These are phyloP conservation scores for Picea engelmannii DNA, from an alignment of 83 land plant species.

Conservation along the genomic window DNA sequence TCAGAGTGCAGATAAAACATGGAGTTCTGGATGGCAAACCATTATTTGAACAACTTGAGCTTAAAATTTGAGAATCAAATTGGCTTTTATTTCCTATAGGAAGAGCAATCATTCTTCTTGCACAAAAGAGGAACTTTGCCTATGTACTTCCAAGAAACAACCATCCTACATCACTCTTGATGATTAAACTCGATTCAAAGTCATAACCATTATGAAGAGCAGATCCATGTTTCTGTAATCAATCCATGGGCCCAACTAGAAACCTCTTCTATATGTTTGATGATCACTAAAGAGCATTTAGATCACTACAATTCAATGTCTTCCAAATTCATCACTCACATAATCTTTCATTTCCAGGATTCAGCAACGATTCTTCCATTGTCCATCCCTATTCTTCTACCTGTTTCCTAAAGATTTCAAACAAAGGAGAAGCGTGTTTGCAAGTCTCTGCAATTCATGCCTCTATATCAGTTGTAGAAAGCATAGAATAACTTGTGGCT, in stretches of 20 bases:
- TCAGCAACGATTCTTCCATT: constrained; percentile 67
- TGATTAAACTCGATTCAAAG: not conserved
- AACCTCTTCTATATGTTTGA: not conserved
- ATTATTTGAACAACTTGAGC: not conserved
- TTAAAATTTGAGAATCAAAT: not conserved
- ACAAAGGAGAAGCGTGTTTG: constrained; percentile 44
- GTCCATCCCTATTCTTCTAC: constrained; percentile 72
- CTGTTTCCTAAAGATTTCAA: constrained; percentile 53
- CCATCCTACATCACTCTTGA: not conserved
- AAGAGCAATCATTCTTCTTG: not conserved
- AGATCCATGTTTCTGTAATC: not conserved
- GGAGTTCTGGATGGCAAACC: not conserved
- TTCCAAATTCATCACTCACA: constrained; percentile 1
- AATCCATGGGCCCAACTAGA: not conserved
- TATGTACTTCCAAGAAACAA: not conserved
- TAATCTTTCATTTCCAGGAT: constrained; percentile 66
- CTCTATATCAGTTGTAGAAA: constrained; percentile 30
- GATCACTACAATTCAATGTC: not conserved
- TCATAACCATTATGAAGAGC: not conserved
- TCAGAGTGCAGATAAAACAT: not conserved
- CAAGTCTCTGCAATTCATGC: constrained; percentile 49
- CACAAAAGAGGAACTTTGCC: not conserved
- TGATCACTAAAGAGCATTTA: not conserved
- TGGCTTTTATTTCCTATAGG: not conserved
- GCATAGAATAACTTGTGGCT: not conserved